Base-by-base conservation (phyloP, 164 flowering plant genomes). In the Santalum album region DNA sequence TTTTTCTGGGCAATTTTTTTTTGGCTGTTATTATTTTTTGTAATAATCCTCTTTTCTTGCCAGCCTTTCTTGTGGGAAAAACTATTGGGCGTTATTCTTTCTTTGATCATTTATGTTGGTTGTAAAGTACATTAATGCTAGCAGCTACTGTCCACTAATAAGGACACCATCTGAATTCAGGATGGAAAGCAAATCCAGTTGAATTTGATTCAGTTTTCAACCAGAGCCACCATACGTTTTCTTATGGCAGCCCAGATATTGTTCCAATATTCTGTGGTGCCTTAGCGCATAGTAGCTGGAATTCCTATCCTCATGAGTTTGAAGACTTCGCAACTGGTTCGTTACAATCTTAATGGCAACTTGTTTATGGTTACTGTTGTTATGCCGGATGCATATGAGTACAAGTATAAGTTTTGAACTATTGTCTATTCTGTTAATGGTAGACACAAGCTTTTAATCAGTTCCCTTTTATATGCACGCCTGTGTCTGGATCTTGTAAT, bases 121-220 rank as follows among this genome's bases (percentile, higher is more conserved):
- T 35, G 21, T 25, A 7, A 51, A 43, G 21, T 20, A 19, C 45
- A n/a, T 57, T n/a, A 22, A 22, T 22, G 17, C 20, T 34, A 25
- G 19, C 45, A 46, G 9, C 14, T 14, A 11, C 25, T 53, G 49
- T 51, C 36, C 5, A n/a, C 61, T 58, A 58, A 64, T 36, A 11
- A 12, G 39, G 3, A 21, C 46, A 27, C 7, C 20, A 54, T 60
- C 5, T 18, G 4, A 42, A 15, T 74, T 59, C 80, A 91, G 98
- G 98, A 46, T 91, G 98, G 98, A 91, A 91, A 60, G 92, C 98
- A 45, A 91, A 91, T 70, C 98, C 98, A 18, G 96, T 91, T 68
- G 96, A 91, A 63, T 91, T 91, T 72, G 98, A 91, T 67, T 86
- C 98, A 4, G 96, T 91, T 25, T 91, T 91, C 66, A 91, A 91